Evolutionary conservation across 2,329 filamentous ascomycete genomes (phyloP).

Genomic region (Ceratocystis alfenasii): DNA sequence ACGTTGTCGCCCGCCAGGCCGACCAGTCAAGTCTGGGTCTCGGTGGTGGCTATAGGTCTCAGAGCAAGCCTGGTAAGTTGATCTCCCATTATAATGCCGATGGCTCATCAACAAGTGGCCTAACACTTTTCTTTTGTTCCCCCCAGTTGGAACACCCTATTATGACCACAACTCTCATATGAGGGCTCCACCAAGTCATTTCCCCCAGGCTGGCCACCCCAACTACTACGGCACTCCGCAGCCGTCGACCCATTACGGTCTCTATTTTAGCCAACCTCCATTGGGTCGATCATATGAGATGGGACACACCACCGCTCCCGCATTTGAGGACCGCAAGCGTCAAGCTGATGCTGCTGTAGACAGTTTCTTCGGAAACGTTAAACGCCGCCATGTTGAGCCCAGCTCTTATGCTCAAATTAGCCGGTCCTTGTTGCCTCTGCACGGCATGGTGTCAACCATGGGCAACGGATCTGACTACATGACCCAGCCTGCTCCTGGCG

Average conservation of each 20-base stretch:
- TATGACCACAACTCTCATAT: slow-evolving; percentile 56
- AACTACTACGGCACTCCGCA: slow-evolving; percentile 48
- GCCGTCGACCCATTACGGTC: slow-evolving; percentile 49
- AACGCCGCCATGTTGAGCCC: slow-evolving; percentile 82
- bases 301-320: slow-evolving; percentile 27
- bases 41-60: slow-evolving; percentile 42
- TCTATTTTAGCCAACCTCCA: slow-evolving; percentile 63
- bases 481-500: slow-evolving; percentile 32
- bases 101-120: slow-evolving; percentile 12
- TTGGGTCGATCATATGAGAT: slow-evolving; percentile 32
- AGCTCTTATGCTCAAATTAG: slow-evolving; percentile 84
- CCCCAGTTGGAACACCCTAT: slow-evolving; percentile 38
- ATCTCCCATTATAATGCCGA: slow-evolving; percentile 28
- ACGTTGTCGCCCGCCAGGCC: slow-evolving; percentile 50
- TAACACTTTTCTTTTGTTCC: slow-evolving; percentile 19
- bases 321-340: slow-evolving; percentile 64
- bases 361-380: slow-evolving; percentile 87
- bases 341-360: slow-evolving; percentile 70
- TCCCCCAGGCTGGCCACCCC: slow-evolving; percentile 43
- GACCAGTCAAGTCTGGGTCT: slow-evolving; percentile 38
- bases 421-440: slow-evolving; percentile 71
- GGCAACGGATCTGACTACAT: slow-evolving; percentile 47
- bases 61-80: slow-evolving; percentile 42
- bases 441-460: slow-evolving; percentile 55
- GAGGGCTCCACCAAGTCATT: slow-evolving; percentile 45